phyloP scores from a whole-genome alignment of 1,284 basidiomycete genomes.

The Austroboletus niveus region DNA sequence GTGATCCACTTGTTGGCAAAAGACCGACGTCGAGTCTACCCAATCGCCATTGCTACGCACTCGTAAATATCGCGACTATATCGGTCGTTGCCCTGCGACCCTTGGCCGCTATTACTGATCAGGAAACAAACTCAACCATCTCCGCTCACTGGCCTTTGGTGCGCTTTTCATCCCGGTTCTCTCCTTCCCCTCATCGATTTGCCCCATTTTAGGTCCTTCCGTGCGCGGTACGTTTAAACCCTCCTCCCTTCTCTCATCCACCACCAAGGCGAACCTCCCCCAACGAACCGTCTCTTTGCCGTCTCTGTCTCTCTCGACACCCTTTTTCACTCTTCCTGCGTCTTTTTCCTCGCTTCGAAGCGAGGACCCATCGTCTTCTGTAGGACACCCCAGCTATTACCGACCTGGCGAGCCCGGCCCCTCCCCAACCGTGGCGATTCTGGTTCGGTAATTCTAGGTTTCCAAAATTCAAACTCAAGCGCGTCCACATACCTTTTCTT shows the following conservation, averaged over 20 bases:
- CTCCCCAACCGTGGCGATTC: slow-evolving; percentile 63
- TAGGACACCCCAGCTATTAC: slow-evolving; percentile 46
- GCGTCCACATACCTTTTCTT: slow-evolving; percentile 18
- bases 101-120: slow-evolving; percentile 65
- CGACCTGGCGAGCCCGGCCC: slow-evolving; percentile 68
- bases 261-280: slow-evolving; percentile 73
- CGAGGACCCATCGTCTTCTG: slow-evolving; percentile 56
- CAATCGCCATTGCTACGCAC: slow-evolving; percentile 24
- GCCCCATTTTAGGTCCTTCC: slow-evolving; percentile 63
- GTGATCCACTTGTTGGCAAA: slow-evolving; percentile 8
- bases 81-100: slow-evolving; percentile 41
- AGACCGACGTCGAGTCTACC: slow-evolving; percentile 5
- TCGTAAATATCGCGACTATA: slow-evolving; percentile 18
- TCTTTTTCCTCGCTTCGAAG: slow-evolving; percentile 53
- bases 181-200: slow-evolving; percentile 8
- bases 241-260: slow-evolving; percentile 19
- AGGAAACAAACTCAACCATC: slow-evolving; percentile 68
- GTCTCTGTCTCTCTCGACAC: slow-evolving; percentile 17
- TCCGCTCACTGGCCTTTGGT: slow-evolving; percentile 81
- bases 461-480: slow-evolving; percentile 26
- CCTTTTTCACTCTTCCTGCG: slow-evolving; percentile 5
- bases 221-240: slow-evolving; percentile 58
- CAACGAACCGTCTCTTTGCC: slow-evolving; percentile 31
- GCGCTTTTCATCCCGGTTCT: slow-evolving; percentile 35
- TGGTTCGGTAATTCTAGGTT: slow-evolving; percentile 60